phyloP scores from a whole-genome alignment of 108 stramenopile species.

The Cylindrotheca closterium region DNA sequence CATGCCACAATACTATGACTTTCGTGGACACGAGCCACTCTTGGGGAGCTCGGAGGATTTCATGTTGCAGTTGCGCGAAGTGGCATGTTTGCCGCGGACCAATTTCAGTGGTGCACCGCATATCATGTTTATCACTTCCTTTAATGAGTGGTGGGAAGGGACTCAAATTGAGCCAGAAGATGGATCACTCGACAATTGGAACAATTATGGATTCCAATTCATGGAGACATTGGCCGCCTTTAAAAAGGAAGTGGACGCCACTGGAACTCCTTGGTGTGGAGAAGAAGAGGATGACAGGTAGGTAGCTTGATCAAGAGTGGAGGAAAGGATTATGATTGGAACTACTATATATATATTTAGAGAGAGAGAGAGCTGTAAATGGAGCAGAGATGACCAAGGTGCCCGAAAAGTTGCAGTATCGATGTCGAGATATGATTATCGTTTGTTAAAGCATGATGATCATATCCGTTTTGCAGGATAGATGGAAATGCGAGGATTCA shows the following conservation, averaged over 20 bases:
- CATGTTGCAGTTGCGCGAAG: slow-evolving; percentile 11
- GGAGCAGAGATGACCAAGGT: too few species aligned
- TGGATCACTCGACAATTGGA: slow-evolving; percentile 2
- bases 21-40: slow-evolving; percentile 24
- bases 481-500: too few species aligned
- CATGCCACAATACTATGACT: slow-evolving; percentile 27
- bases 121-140: slow-evolving; percentile 29
- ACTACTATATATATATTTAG: too few species aligned
- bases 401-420: too few species aligned
- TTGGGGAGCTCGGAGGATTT: slow-evolving; percentile 12
- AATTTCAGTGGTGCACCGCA: slow-evolving; percentile 16
- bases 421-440: too few species aligned
- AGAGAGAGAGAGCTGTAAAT: too few species aligned
- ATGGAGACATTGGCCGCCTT: slow-evolving; percentile 19
- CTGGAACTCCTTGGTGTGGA: slow-evolving; percentile 2
- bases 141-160: slow-evolving; percentile 42
- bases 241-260: slow-evolving; percentile 6
- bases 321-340: too few species aligned
- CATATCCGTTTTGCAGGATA: too few species aligned
- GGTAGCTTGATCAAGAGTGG: too few species aligned
- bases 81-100: slow-evolving; percentile 28
- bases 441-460: too few species aligned
- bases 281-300: too few species aligned
- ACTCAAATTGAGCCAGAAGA: slow-evolving; percentile 22
- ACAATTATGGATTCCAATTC: slow-evolving; percentile 20